phyloP scores from a whole-genome alignment of 805 yeast species.

The Cyberlindnera sargentensis region DNA sequence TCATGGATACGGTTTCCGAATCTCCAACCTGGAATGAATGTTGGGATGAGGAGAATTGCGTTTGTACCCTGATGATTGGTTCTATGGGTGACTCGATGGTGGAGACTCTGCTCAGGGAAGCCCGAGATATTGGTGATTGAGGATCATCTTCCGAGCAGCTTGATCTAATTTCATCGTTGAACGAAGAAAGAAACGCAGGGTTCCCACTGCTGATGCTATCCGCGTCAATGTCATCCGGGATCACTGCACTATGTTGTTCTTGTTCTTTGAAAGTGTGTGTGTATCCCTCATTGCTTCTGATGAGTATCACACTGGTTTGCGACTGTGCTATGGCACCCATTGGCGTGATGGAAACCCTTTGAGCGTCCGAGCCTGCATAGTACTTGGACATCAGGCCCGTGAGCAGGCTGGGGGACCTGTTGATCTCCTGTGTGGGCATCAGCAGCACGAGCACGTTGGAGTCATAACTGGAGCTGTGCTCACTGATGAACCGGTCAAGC shows the following conservation, averaged over 20 bases:
- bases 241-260: too few species aligned
- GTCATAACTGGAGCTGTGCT: constrained; percentile 9
- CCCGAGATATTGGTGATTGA: too few species aligned
- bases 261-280: too few species aligned
- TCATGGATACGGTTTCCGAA: not conserved
- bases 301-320: constrained; percentile 12
- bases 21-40: constrained; percentile 6
- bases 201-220: too few species aligned
- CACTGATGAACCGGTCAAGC: constrained; percentile 9
- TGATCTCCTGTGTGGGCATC: constrained; percentile 11
- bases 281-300: not conserved
- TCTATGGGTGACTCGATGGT: not conserved
- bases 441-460: constrained; percentile 12
- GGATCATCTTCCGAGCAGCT: too few species aligned
- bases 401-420: constrained; percentile 9
- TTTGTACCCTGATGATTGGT: constrained; percentile 7
- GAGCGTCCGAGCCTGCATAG: constrained; percentile 2
- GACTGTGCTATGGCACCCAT: constrained; percentile 8
- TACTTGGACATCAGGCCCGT: constrained; percentile 9
- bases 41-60: constrained; percentile 3
- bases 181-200: too few species aligned
- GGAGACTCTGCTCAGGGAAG: constrained; percentile 1
- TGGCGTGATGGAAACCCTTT: constrained; percentile 10
- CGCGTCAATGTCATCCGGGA: too few species aligned
- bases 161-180: too few species aligned